Evolutionary conservation across 805 yeast species (phyloP), one percentile per base, ranked within the genome.

Genomic region (Groenewaldozyma tartarivorans): DNA sequence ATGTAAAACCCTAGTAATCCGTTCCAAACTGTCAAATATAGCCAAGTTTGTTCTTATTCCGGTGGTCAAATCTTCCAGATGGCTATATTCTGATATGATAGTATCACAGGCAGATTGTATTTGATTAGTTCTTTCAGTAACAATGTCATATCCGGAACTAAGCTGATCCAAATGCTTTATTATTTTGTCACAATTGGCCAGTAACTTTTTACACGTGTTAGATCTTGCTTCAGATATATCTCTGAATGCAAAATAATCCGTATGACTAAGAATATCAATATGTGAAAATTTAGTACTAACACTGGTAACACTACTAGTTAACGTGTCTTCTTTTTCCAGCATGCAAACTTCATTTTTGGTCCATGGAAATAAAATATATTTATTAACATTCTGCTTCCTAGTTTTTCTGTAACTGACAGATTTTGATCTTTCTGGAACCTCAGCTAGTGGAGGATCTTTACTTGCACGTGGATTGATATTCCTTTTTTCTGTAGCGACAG

Each of bases 21-120:
- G 64, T 40, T 86, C 94, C 40, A 90, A 63, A 17, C 74, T 67
- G 48, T 81, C 87, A 56, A 85, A 88, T 40, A 76, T 68, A 16
- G 65, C 57, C 42, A 90, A 66, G 37, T 74, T 69, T 1, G 51
- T 39, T 16, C 69, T 64, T 19, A 85, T 57, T 3, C 71, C 73
- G 0, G 55, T 51, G 22, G 71, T 65, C 31, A 77, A 62, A 1
- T 48, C 46, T 16, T 62, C 61, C 39, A 74, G 65, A 11, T 63
- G 61, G 1, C 58, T 55, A 37, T 78, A 73, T 41, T 70, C 69
- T 1, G 57, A 56, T 38, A 79, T 62, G 41, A 81, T 63, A 7
- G 63, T 54, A 19, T 71, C 69, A 1, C 85, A 74, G 36, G 74
- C 69, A 0, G 61, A 51, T 48, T 81, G 81, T 55, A 86, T 81